Evolutionary conservation across 73 alveolate species (phyloP).

Genomic region (Symbiodinium natans): DNA sequence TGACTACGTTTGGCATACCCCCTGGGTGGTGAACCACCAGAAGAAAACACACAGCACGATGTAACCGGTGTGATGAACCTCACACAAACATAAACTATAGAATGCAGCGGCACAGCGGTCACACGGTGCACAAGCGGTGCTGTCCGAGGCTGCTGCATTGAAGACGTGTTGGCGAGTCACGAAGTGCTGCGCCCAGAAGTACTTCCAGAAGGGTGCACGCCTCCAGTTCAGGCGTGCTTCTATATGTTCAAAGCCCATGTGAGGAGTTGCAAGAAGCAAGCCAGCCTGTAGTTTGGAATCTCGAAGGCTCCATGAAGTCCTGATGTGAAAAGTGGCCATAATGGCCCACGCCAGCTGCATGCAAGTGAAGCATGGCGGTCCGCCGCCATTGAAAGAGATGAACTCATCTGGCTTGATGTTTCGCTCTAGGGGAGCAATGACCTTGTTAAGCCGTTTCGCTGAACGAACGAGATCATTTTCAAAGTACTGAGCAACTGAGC

Average conservation of each 20-base stretch:
- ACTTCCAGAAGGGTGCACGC: conserved; percentile 94
- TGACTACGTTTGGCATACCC: not conserved
- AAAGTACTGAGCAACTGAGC: not conserved
- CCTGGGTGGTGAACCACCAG: conserved; percentile 54
- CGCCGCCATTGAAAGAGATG: conserved; percentile 91
- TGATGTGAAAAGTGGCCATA: not conserved
- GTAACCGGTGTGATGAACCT: conserved; percentile 92
- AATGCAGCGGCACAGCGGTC: no score
- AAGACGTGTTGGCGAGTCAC: conserved; percentile 92
- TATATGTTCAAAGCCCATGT: not conserved
- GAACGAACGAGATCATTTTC: not conserved
- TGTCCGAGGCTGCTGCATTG: conserved; percentile 4
- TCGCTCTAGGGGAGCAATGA: conserved; percentile 91
- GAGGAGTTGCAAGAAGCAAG: not conserved
- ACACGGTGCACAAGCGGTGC: no score
- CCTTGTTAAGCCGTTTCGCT: not conserved
- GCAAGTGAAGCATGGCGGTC: not conserved
- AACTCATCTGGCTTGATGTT: conserved; percentile 94
- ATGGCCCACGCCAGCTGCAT: not conserved
- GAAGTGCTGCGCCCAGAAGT: conserved; percentile 94
- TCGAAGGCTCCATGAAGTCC: conserved; percentile 91
- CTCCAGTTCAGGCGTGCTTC: not conserved
- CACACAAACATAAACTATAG: not conserved
- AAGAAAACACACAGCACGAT: conserved; percentile 87
- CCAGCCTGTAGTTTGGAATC: conserved; percentile 75